Percentiles rank a stretch among this genome's conserved stretches.
Conservation (phyloP, 2,329 filamentous ascomycete genomes). For the Diaporthe citrichinensis region DNA sequence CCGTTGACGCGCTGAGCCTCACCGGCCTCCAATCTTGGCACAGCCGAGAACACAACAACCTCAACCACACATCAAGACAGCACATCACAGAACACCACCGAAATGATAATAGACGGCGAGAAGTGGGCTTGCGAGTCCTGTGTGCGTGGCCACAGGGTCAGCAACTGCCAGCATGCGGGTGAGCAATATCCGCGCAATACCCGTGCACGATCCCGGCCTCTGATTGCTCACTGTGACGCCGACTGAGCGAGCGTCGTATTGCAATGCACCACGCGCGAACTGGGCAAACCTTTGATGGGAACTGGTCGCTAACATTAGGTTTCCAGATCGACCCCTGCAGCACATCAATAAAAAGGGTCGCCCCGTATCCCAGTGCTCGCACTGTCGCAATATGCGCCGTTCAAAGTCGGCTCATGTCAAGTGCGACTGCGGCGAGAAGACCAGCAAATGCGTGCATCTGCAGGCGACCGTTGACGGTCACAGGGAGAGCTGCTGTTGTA, state of each 20-base stretch:
- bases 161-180: constrained; percentile 97
- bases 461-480: constrained; percentile 71
- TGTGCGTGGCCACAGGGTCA: constrained; percentile 97
- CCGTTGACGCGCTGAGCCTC: not conserved
- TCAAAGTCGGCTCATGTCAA: constrained; percentile 94
- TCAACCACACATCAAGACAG: not conserved
- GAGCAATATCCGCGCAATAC: constrained; percentile 61
- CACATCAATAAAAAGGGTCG: constrained; percentile 98
- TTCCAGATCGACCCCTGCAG: constrained; percentile 86
- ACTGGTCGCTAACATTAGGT: constrained; percentile 27
- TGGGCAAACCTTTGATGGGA: not conserved
- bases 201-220: constrained; percentile 33
- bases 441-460: constrained; percentile 76
- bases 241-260: constrained; percentile 26
- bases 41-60: not conserved
- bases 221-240: constrained; percentile 13
- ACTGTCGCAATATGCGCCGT: constrained; percentile 97
- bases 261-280: constrained; percentile 27
- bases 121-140: constrained; percentile 99
- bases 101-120: constrained; percentile 92
- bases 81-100: constrained; percentile 42
- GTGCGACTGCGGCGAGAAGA: constrained; percentile 97
- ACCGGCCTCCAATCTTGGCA: constrained; percentile 5
- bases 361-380: constrained; percentile 96
- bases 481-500: constrained; percentile 78